These are phyloP conservation scores for Curvularia sp. DNA, from an alignment of 2,329 filamentous ascomycete species.

Conservation along the genomic window DNA sequence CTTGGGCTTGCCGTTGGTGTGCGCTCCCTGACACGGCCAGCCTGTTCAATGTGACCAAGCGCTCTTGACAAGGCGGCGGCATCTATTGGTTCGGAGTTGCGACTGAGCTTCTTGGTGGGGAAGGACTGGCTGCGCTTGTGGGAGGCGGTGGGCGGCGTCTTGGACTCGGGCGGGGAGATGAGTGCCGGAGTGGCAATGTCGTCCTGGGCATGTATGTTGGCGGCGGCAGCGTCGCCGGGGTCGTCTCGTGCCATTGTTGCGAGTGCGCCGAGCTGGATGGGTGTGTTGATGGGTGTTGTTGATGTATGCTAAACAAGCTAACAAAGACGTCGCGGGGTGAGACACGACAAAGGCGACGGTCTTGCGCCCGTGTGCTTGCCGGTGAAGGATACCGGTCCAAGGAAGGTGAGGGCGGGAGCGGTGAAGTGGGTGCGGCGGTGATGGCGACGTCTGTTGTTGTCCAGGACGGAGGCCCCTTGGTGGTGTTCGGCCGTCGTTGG, in stretches of 20 bases:
- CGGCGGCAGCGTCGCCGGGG: conserved; percentile 20
- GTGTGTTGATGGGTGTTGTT: conserved; percentile 2
- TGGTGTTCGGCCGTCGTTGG: conserved; percentile 23
- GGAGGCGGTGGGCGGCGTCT: conserved; percentile 64
- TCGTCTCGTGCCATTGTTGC: conserved; percentile 31
- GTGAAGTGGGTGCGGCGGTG: conserved; percentile 26
- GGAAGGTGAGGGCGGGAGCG: conserved; percentile 15
- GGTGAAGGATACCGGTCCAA: conserved; percentile 12
- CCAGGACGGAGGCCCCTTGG: conserved; percentile 17
- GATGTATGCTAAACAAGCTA: conserved; percentile 3
- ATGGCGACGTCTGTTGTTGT: conserved; percentile 25
- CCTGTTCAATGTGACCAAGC: conserved; percentile 67
- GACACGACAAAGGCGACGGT: conserved; percentile 2
- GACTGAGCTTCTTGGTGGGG: conserved; percentile 36
- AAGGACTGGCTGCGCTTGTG: conserved; percentile 56
- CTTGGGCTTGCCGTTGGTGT: conserved; percentile 71
- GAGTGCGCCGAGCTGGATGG: conserved; percentile 16
- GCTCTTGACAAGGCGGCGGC: conserved; percentile 66
- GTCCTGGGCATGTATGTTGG: conserved; percentile 30
- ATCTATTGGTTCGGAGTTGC: conserved; percentile 63
- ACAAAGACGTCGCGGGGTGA: conserved; percentile 9
- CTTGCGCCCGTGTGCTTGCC: background rate
- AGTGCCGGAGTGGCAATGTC: conserved; percentile 54
- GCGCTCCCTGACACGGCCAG: conserved; percentile 64
- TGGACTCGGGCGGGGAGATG: conserved; percentile 64